Conservation (phyloP, 1,284 basidiomycete genomes). For the Fomitopsis schrenkii region DNA sequence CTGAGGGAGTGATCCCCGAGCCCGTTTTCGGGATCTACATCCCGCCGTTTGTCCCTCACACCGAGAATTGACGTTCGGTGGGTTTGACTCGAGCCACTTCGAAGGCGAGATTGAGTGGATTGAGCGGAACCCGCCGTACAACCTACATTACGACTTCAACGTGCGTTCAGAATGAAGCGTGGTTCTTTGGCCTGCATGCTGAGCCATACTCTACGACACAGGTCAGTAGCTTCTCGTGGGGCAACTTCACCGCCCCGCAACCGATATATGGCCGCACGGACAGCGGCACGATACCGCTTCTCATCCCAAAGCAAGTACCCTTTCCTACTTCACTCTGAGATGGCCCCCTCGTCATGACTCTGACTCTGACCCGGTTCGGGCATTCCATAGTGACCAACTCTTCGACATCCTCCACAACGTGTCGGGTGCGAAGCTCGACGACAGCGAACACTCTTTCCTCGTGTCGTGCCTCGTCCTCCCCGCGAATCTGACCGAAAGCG, state of each 20-base stretch:
- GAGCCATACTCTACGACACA: neutral
- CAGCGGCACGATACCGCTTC: conserved; percentile 5
- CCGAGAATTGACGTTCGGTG: conserved; percentile 11
- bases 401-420: conserved; percentile 2
- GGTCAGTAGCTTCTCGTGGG: conserved; percentile 7
- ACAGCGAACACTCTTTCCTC: neutral
- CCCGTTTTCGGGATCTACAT: conserved; percentile 10
- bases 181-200: neutral
- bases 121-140: conserved; percentile 2
- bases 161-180: neutral
- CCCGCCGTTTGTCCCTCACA: neutral
- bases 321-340: neutral
- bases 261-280: conserved; percentile 8
- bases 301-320: conserved; percentile 5
- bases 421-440: neutral
- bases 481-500: conserved; percentile 5
- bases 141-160: conserved; percentile 12
- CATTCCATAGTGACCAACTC: neutral
- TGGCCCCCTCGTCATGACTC: no score
- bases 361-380: neutral
- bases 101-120: conserved; percentile 11
- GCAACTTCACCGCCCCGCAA: neutral
- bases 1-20: conserved; percentile 6
- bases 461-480: conserved; percentile 5
- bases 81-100: conserved; percentile 9